Conservation (phyloP, 2,329 filamentous ascomycete genomes). For the Cylindrodendrum hubeiense region DNA sequence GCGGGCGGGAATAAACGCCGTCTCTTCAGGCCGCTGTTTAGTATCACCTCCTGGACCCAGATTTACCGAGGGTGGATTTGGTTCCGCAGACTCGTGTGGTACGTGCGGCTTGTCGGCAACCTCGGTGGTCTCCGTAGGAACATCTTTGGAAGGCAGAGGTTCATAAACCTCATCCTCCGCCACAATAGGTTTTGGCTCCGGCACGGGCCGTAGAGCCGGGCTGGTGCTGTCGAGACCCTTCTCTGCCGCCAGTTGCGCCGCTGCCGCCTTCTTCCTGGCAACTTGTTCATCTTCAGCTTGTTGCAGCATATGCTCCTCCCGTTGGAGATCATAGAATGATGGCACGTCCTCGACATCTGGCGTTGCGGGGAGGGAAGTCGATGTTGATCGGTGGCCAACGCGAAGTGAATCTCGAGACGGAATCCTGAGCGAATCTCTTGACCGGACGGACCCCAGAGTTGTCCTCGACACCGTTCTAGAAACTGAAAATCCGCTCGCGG, state of each 20-base stretch:
- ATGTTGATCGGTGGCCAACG: constrained; percentile 41
- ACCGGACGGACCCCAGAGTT: constrained; percentile 62
- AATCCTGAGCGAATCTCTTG: constrained; percentile 44
- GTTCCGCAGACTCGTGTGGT: neutral
- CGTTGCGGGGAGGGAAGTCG: constrained; percentile 48
- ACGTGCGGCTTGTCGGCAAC: constrained; percentile 14
- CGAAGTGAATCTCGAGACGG: constrained; percentile 49
- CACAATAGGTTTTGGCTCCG: constrained; percentile 44
- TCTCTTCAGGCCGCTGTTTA: constrained; percentile 26
- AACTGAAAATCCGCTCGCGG: constrained; percentile 49
- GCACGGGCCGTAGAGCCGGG: constrained; percentile 16
- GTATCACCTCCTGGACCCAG: constrained; percentile 7
- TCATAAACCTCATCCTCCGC: constrained; percentile 50
- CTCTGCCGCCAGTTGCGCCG: constrained; percentile 62
- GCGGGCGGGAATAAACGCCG: constrained; percentile 68
- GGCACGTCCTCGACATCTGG: constrained; percentile 55
- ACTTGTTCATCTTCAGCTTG: constrained; percentile 67
- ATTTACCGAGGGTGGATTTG: constrained; percentile 46
- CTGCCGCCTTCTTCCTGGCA: constrained; percentile 65
- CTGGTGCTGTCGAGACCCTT: constrained; percentile 56
- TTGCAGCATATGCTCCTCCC: constrained; percentile 65
- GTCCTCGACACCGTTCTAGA: constrained; percentile 70
- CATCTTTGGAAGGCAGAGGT: constrained; percentile 26
- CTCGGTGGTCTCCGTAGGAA: constrained; percentile 25
- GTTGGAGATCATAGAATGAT: constrained; percentile 64